Evolutionary conservation across 1,284 basidiomycete species (phyloP).

Genomic region (Gastroboletus turbinatus): DNA sequence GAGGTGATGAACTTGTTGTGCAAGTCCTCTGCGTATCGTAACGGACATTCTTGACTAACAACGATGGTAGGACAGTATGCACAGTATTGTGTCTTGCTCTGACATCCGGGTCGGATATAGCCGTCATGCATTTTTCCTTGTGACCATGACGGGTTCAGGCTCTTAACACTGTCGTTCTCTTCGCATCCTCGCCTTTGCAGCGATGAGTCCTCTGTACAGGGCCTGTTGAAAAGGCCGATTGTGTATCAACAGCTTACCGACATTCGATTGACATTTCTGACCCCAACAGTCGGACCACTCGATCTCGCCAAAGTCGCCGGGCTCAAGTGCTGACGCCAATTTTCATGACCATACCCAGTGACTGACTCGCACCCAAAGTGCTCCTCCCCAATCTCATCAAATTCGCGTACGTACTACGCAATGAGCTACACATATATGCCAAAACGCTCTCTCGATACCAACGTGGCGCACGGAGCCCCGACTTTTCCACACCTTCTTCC

Average conservation of each 20-base stretch:
- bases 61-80: neutral
- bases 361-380: neutral
- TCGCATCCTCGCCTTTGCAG: slow-evolving; percentile 84
- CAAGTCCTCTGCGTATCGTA: neutral
- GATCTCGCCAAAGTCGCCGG: slow-evolving; percentile 79
- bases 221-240: slow-evolving; percentile 56
- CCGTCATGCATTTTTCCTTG: neutral
- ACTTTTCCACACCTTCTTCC: too few species aligned
- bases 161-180: slow-evolving; percentile 87
- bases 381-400: slow-evolving; percentile 48
- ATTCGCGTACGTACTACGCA: too few species aligned
- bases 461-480: too few species aligned
- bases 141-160: too few species aligned
- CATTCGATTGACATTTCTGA: neutral
- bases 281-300: slow-evolving; percentile 44
- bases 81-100: too few species aligned
- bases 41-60: slow-evolving; percentile 3
- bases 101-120: neutral
- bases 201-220: too few species aligned
- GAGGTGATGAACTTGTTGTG: neutral
- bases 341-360: neutral
- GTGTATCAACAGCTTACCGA: neutral
- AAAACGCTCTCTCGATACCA: too few species aligned
- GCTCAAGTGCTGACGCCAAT: slow-evolving; percentile 58
- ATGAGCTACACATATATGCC: too few species aligned